Conservation (phyloP, 306 rosid species). For the Castanospermum australe region DNA sequence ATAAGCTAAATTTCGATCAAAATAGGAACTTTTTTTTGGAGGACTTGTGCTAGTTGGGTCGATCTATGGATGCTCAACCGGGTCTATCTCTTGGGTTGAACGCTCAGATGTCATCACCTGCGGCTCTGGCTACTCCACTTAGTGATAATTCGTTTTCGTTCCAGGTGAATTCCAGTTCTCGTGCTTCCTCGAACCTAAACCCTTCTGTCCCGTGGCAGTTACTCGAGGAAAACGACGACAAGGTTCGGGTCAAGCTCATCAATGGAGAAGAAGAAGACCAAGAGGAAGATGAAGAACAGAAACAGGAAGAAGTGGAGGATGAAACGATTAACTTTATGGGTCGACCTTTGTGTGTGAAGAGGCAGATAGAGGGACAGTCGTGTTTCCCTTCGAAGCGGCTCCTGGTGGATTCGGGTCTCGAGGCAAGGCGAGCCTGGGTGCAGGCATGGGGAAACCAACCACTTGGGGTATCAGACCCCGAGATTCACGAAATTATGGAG, state of each 20-base stretch:
- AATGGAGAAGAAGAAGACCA: slow-evolving; percentile 30
- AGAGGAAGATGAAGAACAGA: slow-evolving; percentile 34
- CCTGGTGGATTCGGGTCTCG: slow-evolving; percentile 39
- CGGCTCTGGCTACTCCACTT: slow-evolving; percentile 8
- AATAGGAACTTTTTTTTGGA: neutral
- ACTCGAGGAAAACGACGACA: neutral
- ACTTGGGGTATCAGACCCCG: slow-evolving; percentile 65
- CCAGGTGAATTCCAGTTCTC: slow-evolving; percentile 30
- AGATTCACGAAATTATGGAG: slow-evolving; percentile 63
- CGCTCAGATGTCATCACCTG: slow-evolving; percentile 40
- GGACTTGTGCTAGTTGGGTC: neutral
- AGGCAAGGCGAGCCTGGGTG: slow-evolving; percentile 36
- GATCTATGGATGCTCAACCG: slow-evolving; percentile 60
- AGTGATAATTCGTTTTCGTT: slow-evolving; percentile 35
- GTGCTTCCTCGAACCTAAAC: slow-evolving; percentile 25
- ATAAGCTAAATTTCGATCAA: slow-evolving; percentile 5
- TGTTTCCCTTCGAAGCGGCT: slow-evolving; percentile 47
- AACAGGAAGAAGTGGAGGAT: slow-evolving; percentile 25
- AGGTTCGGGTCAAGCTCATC: neutral
- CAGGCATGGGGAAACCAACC: slow-evolving; percentile 76
- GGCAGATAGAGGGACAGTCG: slow-evolving; percentile 43
- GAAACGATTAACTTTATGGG: slow-evolving; percentile 65
- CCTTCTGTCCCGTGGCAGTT: slow-evolving; percentile 24
- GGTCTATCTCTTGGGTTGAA: slow-evolving; percentile 57
- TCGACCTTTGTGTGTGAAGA: slow-evolving; percentile 50